Base-by-base conservation (phyloP, 352 stramenopile species). In the Globisporangium cederbergense region DNA sequence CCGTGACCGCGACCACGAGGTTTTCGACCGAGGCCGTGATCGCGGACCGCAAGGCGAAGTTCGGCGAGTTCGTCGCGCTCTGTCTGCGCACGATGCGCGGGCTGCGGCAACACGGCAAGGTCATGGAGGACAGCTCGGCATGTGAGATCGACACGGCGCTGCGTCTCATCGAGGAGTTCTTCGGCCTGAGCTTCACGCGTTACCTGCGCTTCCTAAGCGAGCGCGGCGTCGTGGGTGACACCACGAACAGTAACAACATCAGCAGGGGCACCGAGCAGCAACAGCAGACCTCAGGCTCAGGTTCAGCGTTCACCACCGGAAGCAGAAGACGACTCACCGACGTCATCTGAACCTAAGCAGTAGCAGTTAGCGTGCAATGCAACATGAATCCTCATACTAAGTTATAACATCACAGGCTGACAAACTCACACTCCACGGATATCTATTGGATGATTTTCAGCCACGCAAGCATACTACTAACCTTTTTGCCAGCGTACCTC, bases 131-230 rank as follows among this genome's bases (percentile, higher is more conserved):
- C 60, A 82, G 71, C 43, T 72, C 71, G 9, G 58, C 58, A 16
- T 93, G 81, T 66, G 78, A 93, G 65, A 84, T 90, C 56, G 80
- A 61, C 36, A 69, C 79, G 1, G 62, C 72, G 1, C 68, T 90
- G 53, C 74, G 71, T 5, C 46, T 85, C 66, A 79, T 91, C 40
- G 84, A 93, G 46, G 81, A 90, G 62, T 93, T 93, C 55, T 60
- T 93, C 0, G 80, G 78, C 0, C 70, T 93, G 11, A 89, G 70
- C 56, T 93, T 89, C 62, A 83, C 76, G 13, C 71, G 76, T 22
- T 93, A 89, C 60, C 61, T 88, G 32, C 62, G 62, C 10, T 93
- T 93, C 45, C 72, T 93, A 10, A 77, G 68, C 56, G 84, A 93
- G 58, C 80, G 81, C 7, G 84, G 84, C 2, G 72, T 91, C 11